Evolutionary conservation across 2,329 filamentous ascomycete genomes (phyloP).

Genomic region (Alternaria tenuissima): DNA sequence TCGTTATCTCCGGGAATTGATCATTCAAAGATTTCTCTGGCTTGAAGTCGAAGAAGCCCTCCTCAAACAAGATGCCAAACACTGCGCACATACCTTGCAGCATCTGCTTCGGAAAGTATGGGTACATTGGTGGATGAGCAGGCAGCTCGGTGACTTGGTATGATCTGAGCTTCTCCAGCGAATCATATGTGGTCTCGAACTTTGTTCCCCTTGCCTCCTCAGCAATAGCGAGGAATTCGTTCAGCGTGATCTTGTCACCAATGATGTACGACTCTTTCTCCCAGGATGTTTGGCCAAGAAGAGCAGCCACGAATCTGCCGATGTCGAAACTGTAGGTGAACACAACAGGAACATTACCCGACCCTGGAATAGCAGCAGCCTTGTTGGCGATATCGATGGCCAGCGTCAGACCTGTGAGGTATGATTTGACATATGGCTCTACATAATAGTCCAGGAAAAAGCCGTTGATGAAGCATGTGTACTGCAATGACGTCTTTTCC

Average conservation of each 20-base stretch:
- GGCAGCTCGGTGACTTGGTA: conserved; percentile 27
- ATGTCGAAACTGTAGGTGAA: conserved; percentile 27
- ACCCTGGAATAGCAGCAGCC: conserved; percentile 22
- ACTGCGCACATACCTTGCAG: not conserved
- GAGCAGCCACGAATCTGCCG: conserved; percentile 14
- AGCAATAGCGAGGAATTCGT: not conserved
- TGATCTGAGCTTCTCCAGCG: conserved; percentile 17
- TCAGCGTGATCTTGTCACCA: not conserved
- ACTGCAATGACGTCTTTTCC: conserved; percentile 8
- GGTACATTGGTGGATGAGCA: conserved; percentile 6
- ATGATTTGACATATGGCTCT: conserved; percentile 10
- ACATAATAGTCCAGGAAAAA: conserved; percentile 23
- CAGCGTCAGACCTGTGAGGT: conserved; percentile 3
- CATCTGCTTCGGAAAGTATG: conserved; percentile 17
- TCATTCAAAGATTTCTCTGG: not conserved
- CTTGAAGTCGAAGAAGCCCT: not conserved
- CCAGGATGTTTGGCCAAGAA: conserved; percentile 6
- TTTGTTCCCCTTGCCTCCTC: not conserved
- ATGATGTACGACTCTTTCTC: not conserved
- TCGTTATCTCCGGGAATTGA: not conserved
- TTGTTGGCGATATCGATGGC: conserved; percentile 21
- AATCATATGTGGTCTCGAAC: conserved; percentile 14
- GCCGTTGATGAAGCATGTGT: conserved; percentile 17
- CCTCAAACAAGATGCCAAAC: not conserved
- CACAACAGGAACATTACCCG: conserved; percentile 17